Evolutionary conservation across 352 stramenopile species (phyloP).

Genomic region (Phytopythium mirpurense): DNA sequence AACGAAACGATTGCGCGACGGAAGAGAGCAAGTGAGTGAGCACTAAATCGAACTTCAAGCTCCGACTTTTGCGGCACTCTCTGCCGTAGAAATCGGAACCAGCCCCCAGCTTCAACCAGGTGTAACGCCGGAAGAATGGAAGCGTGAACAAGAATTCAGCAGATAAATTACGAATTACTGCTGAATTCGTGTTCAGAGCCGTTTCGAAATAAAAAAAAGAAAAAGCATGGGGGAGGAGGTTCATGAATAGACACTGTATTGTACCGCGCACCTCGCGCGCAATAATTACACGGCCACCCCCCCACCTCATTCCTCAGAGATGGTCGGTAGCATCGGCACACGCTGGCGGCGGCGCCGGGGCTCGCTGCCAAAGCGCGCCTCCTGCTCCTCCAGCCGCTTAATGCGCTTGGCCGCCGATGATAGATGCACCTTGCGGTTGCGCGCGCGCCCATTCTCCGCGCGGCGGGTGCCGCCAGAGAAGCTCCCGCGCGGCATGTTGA

Average conservation of each 20-base stretch:
- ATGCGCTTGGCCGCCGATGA: conserved; percentile 79
- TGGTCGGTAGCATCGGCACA: conserved; percentile 31
- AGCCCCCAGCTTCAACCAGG: no score
- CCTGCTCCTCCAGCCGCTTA: conserved; percentile 77
- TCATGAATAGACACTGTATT: background rate
- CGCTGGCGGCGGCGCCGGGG: conserved; percentile 31
- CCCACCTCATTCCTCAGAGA: conserved; percentile 32
- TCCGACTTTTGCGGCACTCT: no score
- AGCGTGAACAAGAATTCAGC: no score
- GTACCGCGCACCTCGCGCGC: background rate
- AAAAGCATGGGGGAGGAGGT: no score
- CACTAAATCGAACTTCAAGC: no score
- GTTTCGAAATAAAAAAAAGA: no score
- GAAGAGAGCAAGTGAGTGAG: no score
- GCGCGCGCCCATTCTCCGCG: conserved; percentile 33
- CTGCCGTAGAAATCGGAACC: no score
- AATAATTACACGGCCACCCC: conserved; percentile 6
- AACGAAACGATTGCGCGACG: no score
- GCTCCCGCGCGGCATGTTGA: conserved; percentile 58
- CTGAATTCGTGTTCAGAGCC: no score
- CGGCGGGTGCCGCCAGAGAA: conserved; percentile 34
- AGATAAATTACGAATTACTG: no score
- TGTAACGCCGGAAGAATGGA: no score
- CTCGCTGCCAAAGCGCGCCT: conserved; percentile 54
- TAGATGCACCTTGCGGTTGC: conserved; percentile 63